Base-by-base conservation (phyloP, 441 rosid species). In the Syzygium malaccense region DNA sequence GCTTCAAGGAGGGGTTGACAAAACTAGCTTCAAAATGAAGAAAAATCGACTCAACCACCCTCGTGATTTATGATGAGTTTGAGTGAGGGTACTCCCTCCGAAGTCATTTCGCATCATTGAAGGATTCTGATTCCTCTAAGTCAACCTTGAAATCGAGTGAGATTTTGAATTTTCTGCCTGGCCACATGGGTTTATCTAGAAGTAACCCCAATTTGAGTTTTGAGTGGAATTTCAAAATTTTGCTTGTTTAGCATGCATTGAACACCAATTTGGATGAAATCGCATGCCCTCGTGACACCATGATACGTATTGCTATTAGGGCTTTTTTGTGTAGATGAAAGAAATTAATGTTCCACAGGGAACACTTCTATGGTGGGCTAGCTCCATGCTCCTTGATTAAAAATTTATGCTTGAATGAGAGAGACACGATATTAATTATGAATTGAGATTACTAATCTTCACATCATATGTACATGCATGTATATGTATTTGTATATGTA, bases 61-160 rank as follows among this genome's bases (percentile, higher is more conserved):
- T 68, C 55, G 85, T 25, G 41, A 26, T 23, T 48, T 28, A 37
- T 54, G 33, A 64, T 32, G 3, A 14, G 55, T 48, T 48, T 49
- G 88, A 64, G 60, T 7, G 88, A 68, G 60, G 58, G 54, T 85
- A 88, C 89, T 83, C 88, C 90, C 54, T 18, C 89, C 55, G 87
- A 91, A 89, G 71, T 90, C 83, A 87, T 87, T 41, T 55, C 71
- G 18, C 87, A 91, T 89, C 85, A 89, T 90, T 89, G 89, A 89
- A 92, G 51, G 86, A 88, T 84, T 57, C 83, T 13, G 25, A 71
- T 37, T 71, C 51, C 49, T 6, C 49, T 8, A 86, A 89, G 96
- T 95, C 99, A 96, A 94, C 96, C 92, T 93, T 89, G 92, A 90
- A 92, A 91, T 95, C 92, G 89, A 94, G 94, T 64, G 86, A 91